Percentiles rank a stretch among this genome's conserved stretches.
Conservation (phyloP, 108 stramenopile species). For the Epithemia pelagica region DNA sequence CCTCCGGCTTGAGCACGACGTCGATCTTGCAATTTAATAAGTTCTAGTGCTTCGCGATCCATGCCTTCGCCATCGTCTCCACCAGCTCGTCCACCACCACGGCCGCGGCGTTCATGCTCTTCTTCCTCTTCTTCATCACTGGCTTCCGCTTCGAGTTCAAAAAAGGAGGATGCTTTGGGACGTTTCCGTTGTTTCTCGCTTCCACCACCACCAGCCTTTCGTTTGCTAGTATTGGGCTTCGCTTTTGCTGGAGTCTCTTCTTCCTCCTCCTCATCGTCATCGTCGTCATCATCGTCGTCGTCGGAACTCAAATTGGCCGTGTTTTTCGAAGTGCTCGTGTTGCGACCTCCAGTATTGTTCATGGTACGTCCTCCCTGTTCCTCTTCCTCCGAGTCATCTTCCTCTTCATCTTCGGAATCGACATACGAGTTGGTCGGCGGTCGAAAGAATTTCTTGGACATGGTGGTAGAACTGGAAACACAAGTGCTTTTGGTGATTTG, state of each 20-base stretch:
- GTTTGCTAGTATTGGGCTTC: slow-evolving; percentile 19
- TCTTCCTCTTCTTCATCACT: slow-evolving; percentile 77
- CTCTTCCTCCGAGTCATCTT: slow-evolving; percentile 28
- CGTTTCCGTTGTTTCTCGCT: slow-evolving; percentile 32
- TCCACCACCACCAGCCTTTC: slow-evolving; percentile 12
- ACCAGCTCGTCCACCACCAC: not conserved
- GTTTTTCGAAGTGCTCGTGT: not conserved
- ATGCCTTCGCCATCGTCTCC: slow-evolving; percentile 43
- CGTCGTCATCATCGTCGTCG: slow-evolving; percentile 47
- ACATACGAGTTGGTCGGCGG: slow-evolving; percentile 28
- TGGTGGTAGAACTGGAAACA: slow-evolving; percentile 2
- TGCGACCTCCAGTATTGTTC: slow-evolving; percentile 9
- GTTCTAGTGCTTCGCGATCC: slow-evolving; percentile 79
- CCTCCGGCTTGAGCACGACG: slow-evolving; percentile 63
- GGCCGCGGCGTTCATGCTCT: slow-evolving; percentile 60
- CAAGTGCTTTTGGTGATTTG: no score
- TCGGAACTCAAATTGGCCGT: slow-evolving; percentile 29
- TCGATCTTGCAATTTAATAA: slow-evolving; percentile 81
- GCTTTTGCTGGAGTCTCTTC: slow-evolving; percentile 47
- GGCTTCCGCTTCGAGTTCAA: slow-evolving; percentile 87
- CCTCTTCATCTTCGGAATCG: slow-evolving; percentile 38
- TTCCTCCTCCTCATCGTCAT: slow-evolving; percentile 58
- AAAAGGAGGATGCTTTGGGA: slow-evolving; percentile 59
- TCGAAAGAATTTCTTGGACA: slow-evolving; percentile 50
- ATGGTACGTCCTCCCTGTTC: slow-evolving; percentile 21